Evolutionary conservation across 2,329 filamentous ascomycete species (phyloP).

Genomic region (Botrytis squamosa): DNA sequence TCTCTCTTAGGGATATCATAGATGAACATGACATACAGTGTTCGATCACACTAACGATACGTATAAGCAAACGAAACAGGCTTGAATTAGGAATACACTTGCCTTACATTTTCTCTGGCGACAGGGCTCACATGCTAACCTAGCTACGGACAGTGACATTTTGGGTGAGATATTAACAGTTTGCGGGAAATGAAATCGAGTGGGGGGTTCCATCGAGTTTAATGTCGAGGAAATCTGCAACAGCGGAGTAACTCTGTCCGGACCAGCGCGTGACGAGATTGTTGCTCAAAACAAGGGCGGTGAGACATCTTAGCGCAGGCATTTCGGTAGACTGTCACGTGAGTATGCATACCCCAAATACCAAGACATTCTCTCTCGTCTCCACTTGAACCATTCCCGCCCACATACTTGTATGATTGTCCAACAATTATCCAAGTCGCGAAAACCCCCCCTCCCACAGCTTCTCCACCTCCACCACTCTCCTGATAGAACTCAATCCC

Average conservation of each 20-base stretch:
- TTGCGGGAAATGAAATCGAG: not conserved
- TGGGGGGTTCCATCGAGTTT: not conserved
- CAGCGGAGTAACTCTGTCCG: not conserved
- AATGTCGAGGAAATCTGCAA: not conserved
- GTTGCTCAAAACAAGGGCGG: not conserved
- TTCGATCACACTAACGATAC: not conserved
- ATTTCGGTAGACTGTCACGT: not conserved
- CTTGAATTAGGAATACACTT: not conserved
- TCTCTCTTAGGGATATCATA: not conserved
- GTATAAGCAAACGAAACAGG: not conserved
- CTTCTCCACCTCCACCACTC: not conserved
- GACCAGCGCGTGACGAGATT: not conserved
- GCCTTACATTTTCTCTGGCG: not conserved
- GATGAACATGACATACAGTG: not conserved
- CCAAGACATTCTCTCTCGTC: not conserved
- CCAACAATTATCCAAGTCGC: not conserved
- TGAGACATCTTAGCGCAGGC: not conserved
- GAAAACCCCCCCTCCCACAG: not conserved
- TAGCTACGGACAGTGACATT: not conserved
- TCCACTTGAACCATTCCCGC: not conserved
- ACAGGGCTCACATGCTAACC: not conserved
- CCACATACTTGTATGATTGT: not conserved
- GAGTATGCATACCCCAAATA: not conserved
- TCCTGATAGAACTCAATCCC: too few relatives aligned
- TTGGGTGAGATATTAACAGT: not conserved